A percentile compares a stretch with the other conserved stretches of the same genome.
Evolutionary conservation across 768 basidiomycete genomes (phyloP).

Genomic region (Pilatotrama ljubarskyi): DNA sequence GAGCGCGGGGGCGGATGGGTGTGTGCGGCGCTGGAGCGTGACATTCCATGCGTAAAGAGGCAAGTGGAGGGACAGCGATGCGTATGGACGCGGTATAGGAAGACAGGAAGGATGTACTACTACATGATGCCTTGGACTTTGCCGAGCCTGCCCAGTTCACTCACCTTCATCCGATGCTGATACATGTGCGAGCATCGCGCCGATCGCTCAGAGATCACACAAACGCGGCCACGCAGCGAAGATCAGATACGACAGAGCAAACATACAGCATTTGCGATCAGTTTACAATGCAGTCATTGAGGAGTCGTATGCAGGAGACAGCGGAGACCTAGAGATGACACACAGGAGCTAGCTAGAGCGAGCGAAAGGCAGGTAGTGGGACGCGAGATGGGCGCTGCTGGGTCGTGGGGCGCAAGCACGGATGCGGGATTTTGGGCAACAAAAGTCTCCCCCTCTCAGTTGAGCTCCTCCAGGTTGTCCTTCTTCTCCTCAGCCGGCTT

Average conservation of each 20-base stretch:
- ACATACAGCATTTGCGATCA: slow-evolving; percentile 23
- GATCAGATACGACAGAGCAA: slow-evolving; percentile 4
- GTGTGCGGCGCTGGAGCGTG: slow-evolving; percentile 72
- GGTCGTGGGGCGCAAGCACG: neutral
- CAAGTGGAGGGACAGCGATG: neutral
- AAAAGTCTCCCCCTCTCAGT: slow-evolving; percentile 33
- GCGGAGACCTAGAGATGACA: slow-evolving; percentile 17
- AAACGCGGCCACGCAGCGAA: neutral
- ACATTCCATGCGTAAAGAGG: slow-evolving; percentile 38
- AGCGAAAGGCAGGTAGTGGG: slow-evolving; percentile 3
- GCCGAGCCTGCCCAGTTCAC: no score
- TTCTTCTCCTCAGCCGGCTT: slow-evolving; percentile 47
- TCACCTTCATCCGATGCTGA: neutral
- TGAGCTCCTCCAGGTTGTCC: slow-evolving; percentile 46
- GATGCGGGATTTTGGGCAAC: slow-evolving; percentile 5
- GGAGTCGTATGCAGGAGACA: slow-evolving; percentile 20
- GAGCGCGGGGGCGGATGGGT: slow-evolving; percentile 80
- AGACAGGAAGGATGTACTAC: slow-evolving; percentile 1
- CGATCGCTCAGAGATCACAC: neutral
- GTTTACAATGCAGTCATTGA: slow-evolving; percentile 24
- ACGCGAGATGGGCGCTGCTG: slow-evolving; percentile 5
- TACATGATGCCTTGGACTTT: no score
- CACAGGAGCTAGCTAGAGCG: slow-evolving; percentile 12
- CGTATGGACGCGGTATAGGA: neutral
- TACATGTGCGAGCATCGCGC: neutral